A percentile compares a stretch with the other conserved stretches of the same genome.
These are phyloP conservation scores for slime mould (Dictyostelium discoideum) DNA, from an alignment of 78 protist species.

Conservation along the genomic window DNA sequence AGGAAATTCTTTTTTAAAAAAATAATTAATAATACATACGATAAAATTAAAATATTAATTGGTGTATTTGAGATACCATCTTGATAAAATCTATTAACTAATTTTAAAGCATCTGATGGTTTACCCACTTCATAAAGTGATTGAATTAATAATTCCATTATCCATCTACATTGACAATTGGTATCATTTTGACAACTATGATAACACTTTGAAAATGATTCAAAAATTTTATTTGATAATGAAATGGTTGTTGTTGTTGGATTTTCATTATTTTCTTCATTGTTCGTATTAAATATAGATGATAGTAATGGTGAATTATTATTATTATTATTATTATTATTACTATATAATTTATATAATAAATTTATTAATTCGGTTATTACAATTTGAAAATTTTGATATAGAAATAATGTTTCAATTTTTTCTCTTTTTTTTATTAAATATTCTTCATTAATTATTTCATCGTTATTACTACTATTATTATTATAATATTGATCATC, in stretches of 20 bases:
- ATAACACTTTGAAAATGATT: slow-evolving; percentile 1
- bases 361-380: slow-evolving; percentile 1
- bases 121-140: slow-evolving; percentile 42
- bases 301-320: not conserved
- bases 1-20: not conserved
- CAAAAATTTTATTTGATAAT: not conserved
- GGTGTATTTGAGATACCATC: slow-evolving; percentile 43
- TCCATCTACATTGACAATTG: slow-evolving; percentile 52
- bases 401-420: slow-evolving; percentile 46
- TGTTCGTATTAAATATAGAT: not conserved
- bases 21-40: slow-evolving; percentile 21
- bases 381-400: slow-evolving; percentile 43
- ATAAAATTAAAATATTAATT: slow-evolving; percentile 28
- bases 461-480: not conserved
- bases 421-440: not conserved
- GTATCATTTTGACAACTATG: not conserved
- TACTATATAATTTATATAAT: not conserved
- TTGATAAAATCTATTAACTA: slow-evolving; percentile 31
- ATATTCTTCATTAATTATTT: not conserved
- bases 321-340: not conserved
- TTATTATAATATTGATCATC: too few relatives aligned
- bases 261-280: not conserved
- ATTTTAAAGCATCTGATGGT: slow-evolving; percentile 20
- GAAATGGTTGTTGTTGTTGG: too few relatives aligned
- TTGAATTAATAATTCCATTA: slow-evolving; percentile 53